These are phyloP conservation scores for Venustampulla echinocandica DNA, from an alignment of 495 filamentous ascomycete species.

Conservation along the genomic window DNA sequence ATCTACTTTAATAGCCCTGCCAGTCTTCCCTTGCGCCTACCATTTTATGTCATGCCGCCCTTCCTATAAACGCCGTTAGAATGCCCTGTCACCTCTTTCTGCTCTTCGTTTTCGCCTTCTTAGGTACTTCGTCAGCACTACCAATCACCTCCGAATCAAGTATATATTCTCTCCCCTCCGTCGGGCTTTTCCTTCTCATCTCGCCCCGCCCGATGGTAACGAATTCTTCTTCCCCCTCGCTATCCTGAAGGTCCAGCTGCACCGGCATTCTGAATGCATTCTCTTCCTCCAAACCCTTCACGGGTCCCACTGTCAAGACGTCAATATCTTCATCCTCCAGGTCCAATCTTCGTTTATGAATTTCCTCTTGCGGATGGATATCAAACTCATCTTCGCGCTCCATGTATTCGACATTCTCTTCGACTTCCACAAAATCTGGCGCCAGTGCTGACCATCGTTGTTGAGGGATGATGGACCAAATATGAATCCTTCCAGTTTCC, in stretches of 20 bases:
- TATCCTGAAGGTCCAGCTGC: constrained; percentile 67
- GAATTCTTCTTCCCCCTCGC: constrained; percentile 77
- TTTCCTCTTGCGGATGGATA: constrained; percentile 89
- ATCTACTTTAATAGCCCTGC: too few relatives aligned
- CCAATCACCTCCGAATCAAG: constrained; percentile 11
- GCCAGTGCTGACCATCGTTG: constrained; percentile 96
- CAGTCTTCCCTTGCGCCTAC: too few relatives aligned
- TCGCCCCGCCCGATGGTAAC: constrained; percentile 77
- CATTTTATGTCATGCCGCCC: too few relatives aligned
- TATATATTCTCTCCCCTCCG: constrained; percentile 8
- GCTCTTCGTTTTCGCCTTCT: constrained; percentile 11
- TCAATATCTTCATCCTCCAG: constrained; percentile 86
- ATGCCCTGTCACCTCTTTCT: constrained; percentile 6
- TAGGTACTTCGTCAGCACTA: constrained; percentile 9
- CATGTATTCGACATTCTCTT: constrained; percentile 95
- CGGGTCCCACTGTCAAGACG: constrained; percentile 64
- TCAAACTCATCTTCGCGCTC: constrained; percentile 97
- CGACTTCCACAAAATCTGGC: constrained; percentile 93
- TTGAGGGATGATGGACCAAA: constrained; percentile 86
- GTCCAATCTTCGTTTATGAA: constrained; percentile 82
- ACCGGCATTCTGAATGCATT: constrained; percentile 79
- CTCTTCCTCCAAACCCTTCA: constrained; percentile 46
- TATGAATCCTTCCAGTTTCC: constrained; percentile 80
- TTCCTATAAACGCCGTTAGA: not conserved
- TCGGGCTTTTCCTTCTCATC: constrained; percentile 65